Evolutionary conservation across 139 green algal species (phyloP), one percentile per base, ranked within the genome.

Genomic region (Closterium sp.): DNA sequence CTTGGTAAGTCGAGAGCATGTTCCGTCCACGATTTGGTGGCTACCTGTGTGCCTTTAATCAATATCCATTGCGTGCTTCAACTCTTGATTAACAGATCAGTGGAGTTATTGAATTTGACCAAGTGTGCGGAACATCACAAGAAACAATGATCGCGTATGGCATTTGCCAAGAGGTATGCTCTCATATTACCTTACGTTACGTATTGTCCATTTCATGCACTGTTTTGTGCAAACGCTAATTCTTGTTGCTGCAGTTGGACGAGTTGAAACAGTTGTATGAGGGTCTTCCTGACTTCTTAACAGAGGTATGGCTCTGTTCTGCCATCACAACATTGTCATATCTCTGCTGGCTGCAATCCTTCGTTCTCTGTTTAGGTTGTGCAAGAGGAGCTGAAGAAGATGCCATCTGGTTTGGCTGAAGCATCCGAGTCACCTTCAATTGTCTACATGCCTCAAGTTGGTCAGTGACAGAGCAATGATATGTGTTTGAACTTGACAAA

Each of bases 241-340:
- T 62, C 21, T 34, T 29, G 22, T 17, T 73, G 30, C 31, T 92
- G 92, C 92, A 94, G 92, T 34, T 94, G 27, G 92, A 94, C 73
- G 92, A 94, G 27, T 29, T 94, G 27, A 94, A 94, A 34, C 84
- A 86, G 17, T 79, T 92, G n/a, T 94, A 94, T 85, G 90, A 93
- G 29, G 92, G 92, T 0, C 87, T 94, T 38, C 90, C 90, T 29
- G 90, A 94, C 73, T 94, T 94, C 73, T 70, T 94, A 13, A 28
- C 50, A 22, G 50, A 73, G 50, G 50, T 73, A 73, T 73, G 50
- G 50, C 13, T 21, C 17, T 24, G 17, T 73, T 73, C 13, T 73
- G 50, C 24, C 50, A 24, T 73, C 50, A 73, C 50, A 73, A 73
- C 17, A 22, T 73, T 21, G 50, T 22, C 17, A 73, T 22, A 24